Conservation (phyloP, 164 flowering plant species). For the Paratinospora sagittata region DNA sequence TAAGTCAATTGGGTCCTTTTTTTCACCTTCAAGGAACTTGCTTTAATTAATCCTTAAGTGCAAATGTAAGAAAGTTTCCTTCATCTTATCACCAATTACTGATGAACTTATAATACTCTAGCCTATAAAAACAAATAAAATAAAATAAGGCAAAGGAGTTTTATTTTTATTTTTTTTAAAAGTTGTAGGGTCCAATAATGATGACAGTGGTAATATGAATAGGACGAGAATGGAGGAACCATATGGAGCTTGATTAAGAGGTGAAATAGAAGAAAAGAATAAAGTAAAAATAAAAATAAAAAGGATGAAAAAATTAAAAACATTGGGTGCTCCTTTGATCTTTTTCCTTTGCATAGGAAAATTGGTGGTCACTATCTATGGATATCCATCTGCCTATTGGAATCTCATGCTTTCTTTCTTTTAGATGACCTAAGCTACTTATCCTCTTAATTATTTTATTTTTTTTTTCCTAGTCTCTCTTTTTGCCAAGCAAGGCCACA, state of each 20-base stretch:
- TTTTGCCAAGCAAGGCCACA: neutral
- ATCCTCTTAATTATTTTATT: neutral
- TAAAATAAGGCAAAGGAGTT: neutral
- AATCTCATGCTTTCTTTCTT: slow-evolving; percentile 16
- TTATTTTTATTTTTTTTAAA: no score
- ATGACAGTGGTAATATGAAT: neutral
- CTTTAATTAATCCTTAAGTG: no score
- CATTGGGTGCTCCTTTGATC: slow-evolving; percentile 1
- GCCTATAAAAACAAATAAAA: neutral
- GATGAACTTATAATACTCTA: neutral
- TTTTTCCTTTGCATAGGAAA: neutral
- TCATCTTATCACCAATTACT: no score
- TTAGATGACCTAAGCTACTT: slow-evolving; percentile 3
- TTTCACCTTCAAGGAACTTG: no score
- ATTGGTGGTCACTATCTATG: slow-evolving; percentile 14
- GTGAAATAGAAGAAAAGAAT: neutral
- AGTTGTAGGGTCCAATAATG: neutral
- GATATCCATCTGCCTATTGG: slow-evolving; percentile 15
- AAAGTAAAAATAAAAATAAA: neutral
- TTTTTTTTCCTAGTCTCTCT: neutral
- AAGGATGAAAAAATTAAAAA: neutral
- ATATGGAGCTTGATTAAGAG: neutral
- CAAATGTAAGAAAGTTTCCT: no score
- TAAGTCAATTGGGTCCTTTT: no score
- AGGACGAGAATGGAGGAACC: neutral